A percentile compares a stretch with the other conserved stretches of the same genome.
These are phyloP conservation scores for Eutrema heterophyllum DNA, from an alignment of 345 rosid genomes.

Conservation along the genomic window DNA sequence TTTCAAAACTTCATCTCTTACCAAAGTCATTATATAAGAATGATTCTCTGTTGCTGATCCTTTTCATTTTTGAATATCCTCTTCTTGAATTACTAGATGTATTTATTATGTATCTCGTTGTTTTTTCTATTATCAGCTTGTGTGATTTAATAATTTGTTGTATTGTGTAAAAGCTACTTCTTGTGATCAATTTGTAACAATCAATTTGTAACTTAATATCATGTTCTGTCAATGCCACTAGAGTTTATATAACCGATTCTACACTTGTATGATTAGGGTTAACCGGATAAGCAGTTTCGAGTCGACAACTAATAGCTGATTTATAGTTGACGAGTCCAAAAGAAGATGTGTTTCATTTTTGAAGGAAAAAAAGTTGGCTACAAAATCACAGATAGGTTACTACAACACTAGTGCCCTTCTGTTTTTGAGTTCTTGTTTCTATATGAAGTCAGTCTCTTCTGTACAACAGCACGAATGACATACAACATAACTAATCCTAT, in stretches of 20 bases:
- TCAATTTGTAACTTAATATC: not conserved
- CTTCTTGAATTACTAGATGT: not conserved
- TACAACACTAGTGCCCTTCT: constrained; percentile 11
- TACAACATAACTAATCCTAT: constrained; percentile 19
- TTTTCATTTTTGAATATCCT: not conserved
- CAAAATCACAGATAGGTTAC: constrained; percentile 11
- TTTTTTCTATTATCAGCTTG: not conserved
- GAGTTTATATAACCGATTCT: not conserved
- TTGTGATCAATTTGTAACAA: not conserved
- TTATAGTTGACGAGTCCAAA: not conserved
- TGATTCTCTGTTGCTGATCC: not conserved
- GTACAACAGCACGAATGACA: constrained; percentile 17
- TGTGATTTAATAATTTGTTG: not conserved
- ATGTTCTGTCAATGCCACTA: not conserved
- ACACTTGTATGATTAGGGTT: not conserved
- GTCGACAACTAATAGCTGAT: not conserved
- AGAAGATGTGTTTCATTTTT: not conserved
- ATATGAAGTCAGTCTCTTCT: constrained; percentile 19
- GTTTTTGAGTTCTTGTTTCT: constrained; percentile 12
- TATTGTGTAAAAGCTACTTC: no score
- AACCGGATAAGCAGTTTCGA: not conserved
- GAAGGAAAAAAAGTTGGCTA: not conserved
- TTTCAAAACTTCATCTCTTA: not conserved
- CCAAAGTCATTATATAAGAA: not conserved
- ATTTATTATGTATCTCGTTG: not conserved